Percentiles rank a stretch among this genome's conserved stretches.
These are phyloP conservation scores for Drechslerella coelobrocha DNA, from an alignment of 2,329 filamentous ascomycete species.

Conservation along the genomic window DNA sequence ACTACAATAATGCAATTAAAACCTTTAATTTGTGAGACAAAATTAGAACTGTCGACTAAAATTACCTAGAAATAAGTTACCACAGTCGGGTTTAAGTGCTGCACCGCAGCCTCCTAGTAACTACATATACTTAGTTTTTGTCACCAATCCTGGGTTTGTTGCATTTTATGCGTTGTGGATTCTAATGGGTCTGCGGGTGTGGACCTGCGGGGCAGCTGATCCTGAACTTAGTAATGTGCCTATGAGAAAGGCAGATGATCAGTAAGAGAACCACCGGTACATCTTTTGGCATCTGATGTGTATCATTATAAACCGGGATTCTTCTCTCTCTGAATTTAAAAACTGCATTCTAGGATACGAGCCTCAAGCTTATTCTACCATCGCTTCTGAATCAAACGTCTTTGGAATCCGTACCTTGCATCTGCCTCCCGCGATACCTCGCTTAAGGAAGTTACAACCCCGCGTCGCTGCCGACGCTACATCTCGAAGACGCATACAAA, in stretches of 20 bases:
- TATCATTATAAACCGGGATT: too few species aligned
- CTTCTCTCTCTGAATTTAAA: too few species aligned
- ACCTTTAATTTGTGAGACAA: too few species aligned
- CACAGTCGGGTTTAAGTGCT: too few species aligned
- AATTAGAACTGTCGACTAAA: too few species aligned
- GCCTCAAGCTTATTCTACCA: too few species aligned
- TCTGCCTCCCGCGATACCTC: background rate
- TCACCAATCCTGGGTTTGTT: too few species aligned
- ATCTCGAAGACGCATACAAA: background rate
- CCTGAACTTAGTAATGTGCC: slow-evolving; percentile 8
- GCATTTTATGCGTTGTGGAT: slow-evolving; percentile 33
- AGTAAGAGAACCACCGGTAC: slow-evolving; percentile 3
- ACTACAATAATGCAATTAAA: too few species aligned
- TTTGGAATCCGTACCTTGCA: background rate
- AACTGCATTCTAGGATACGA: too few species aligned
- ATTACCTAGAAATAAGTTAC: too few species aligned
- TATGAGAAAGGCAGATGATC: slow-evolving; percentile 32
- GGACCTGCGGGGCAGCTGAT: slow-evolving; percentile 24
- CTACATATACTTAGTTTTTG: too few species aligned
- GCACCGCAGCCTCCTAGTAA: background rate
- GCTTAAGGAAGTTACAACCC: background rate
- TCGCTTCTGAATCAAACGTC: too few species aligned
- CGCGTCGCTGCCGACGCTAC: background rate
- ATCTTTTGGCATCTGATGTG: slow-evolving; percentile 3
- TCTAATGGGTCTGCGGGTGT: background rate